A percentile compares a stretch with the other conserved stretches of the same genome.
Evolutionary conservation across 345 rosid genomes (phyloP).

Genomic region (Dipteronia sinensis): DNA sequence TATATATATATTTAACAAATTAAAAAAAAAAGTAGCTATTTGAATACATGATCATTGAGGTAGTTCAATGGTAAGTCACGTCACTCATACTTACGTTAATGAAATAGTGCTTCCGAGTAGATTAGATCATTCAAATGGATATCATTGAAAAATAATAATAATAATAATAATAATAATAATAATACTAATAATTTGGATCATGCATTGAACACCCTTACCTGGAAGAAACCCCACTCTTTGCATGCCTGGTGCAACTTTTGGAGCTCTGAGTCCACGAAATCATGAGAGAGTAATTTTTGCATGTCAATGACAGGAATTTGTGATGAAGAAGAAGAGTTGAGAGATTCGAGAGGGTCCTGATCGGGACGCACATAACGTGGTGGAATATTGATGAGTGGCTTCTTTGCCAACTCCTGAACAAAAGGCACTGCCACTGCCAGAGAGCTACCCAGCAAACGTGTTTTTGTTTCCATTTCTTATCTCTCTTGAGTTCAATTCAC

Average conservation of each 20-base stretch:
- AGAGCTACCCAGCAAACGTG: background rate
- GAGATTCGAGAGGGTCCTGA: background rate
- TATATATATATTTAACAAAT: too few species aligned
- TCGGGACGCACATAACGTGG: slow-evolving; percentile 8
- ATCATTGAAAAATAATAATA: too few species aligned
- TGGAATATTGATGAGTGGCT: background rate
- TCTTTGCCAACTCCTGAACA: slow-evolving; percentile 17
- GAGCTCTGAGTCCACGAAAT: slow-evolving; percentile 17
- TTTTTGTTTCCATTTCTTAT: background rate
- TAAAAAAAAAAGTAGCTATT: too few species aligned
- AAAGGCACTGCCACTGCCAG: background rate
- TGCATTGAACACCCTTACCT: background rate
- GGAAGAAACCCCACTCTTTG: slow-evolving; percentile 33
- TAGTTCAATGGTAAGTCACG: too few species aligned
- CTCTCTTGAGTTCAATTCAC: background rate
- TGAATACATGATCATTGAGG: too few species aligned
- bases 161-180: too few species aligned
- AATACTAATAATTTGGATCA: too few species aligned
- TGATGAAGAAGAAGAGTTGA: background rate
- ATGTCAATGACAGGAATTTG: slow-evolving; percentile 25
- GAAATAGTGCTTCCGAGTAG: too few species aligned
- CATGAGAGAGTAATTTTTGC: slow-evolving; percentile 11
- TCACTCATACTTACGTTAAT: too few species aligned
- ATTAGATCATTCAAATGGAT: too few species aligned
- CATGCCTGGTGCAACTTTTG: slow-evolving; percentile 25